Evolutionary conservation across 2,329 filamentous ascomycete genomes (phyloP), one percentile per base, ranked within the genome.

Genomic region (Fusarium oligoseptatum): DNA sequence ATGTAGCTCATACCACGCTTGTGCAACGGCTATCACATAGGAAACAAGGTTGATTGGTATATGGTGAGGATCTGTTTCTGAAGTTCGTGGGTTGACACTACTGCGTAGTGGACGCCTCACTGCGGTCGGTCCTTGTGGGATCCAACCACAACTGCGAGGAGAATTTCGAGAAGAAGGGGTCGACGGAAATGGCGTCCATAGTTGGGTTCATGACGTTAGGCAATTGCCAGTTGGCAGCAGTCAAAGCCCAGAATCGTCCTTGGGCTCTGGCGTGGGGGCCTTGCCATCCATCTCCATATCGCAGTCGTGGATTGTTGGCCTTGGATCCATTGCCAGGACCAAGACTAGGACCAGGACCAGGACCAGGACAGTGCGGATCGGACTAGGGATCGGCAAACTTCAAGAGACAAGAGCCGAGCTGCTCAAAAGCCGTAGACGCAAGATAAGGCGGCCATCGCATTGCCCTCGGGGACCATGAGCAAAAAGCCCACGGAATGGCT

Each of bases 211-310:
- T 73, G 67, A 68, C 71, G 64, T 68, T 65, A 15, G 27, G 39
- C 34, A 71, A 20, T 41, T 60, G 39, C 37, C 41, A 60, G 57
- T 60, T 29, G 66, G 45, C 65, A 58, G 58, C 55, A 17, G 24
- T 20, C 45, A 36, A 41, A 37, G 41, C 58, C 57, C 22, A 43
- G 58, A 61, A 57, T 37, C 41, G 50, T 67, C 50, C 32, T 37
- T 41, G 45, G 48, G 20, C 52, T n/a, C 34, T 34, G 50, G 36
- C 61, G 68, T 74, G 72, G 72, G 72, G 72, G 69, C 27, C 36
- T 55, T 45, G n/a, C 29, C 37, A 36, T n/a, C 34, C 37, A 20
- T 56, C n/a, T 52, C 24, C 37, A 20, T 57, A 32, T 52, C 24
- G 48, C 22, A 34, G 17, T 29, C 20, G 43, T 62, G 15, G 27